Conservation (phyloP, 2,329 filamentous ascomycete genomes). For the Ascosphaera aggregata region DNA sequence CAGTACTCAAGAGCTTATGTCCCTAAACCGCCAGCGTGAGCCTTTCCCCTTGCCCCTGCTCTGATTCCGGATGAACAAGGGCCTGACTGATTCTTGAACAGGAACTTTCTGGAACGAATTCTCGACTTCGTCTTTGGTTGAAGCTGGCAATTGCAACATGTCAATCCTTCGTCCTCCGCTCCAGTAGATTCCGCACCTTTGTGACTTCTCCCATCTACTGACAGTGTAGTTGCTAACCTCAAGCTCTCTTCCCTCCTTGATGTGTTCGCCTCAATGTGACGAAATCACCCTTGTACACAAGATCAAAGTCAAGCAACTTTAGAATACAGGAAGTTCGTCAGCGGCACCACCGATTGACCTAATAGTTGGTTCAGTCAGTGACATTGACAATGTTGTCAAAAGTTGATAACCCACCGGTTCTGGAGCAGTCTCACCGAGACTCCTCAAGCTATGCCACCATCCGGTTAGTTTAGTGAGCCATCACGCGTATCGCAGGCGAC, state of each 20-base stretch:
- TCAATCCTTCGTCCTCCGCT: too few relatives aligned
- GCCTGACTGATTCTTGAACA: not conserved
- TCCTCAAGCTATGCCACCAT: conserved; percentile 72
- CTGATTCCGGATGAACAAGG: not conserved
- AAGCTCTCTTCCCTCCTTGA: too few relatives aligned
- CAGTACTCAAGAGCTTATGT: conserved; percentile 42
- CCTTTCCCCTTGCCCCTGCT: conserved; percentile 1
- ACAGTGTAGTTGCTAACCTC: too few relatives aligned
- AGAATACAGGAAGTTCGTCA: too few relatives aligned
- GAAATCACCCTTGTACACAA: too few relatives aligned
- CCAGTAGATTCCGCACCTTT: too few relatives aligned
- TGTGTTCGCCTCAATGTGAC: too few relatives aligned
- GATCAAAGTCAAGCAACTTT: too few relatives aligned
- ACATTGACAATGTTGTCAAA: conserved; percentile 2
- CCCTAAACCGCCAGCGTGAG: conserved; percentile 28
- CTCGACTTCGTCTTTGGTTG: too few relatives aligned
- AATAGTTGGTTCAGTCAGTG: conserved; percentile 11
- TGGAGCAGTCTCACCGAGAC: conserved; percentile 32
- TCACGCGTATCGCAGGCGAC: conserved; percentile 8
- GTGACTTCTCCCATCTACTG: too few relatives aligned
- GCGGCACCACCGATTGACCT: conserved; percentile 64
- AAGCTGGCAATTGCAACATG: too few relatives aligned
- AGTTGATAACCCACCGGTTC: conserved; percentile 26
- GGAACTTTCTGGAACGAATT: conserved; percentile 2
- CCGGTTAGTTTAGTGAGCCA: conserved; percentile 48